Evolutionary conservation across 768 basidiomycete species (phyloP), one percentile per base, ranked within the genome.

Genomic region (Hypholoma fasciculare): DNA sequence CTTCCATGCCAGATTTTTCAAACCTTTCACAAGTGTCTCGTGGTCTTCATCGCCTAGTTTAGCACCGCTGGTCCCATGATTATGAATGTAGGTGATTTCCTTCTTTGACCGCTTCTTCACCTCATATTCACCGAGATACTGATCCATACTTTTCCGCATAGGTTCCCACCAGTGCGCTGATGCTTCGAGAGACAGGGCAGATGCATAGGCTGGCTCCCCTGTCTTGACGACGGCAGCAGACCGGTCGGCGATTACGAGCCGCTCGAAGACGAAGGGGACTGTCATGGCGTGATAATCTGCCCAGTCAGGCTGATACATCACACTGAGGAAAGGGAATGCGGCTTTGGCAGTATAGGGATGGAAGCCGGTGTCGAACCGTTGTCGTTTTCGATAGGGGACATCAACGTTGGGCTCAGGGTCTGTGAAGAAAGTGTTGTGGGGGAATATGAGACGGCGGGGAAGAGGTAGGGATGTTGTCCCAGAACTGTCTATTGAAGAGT

Each of bases 261-360:
- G 86, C 62, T 90, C 88, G 53, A 92, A 73, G 16, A 94, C 64
- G 68, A 87, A 93, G 0, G 94, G 90, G 16, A 85, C 78, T 17
- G 79, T 76, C 65, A 92, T 82, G 57, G 81, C 77, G 38, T 81
- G 78, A 63, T 88, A 87, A 71, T 96, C 94, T 48, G 81, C 77
- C 84, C 92, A 94, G 65, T 95, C 93, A 57, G 87, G 82, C 16
- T 75, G 57, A 69, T 87, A 93, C 75, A 90, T 81, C 52, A 87
- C 71, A 1, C 79, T 83, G 61, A 89, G 78, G 14, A 78, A 81
- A 0, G 92, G 90, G 65, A 91, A 89, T n/a, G 88, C 86, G 0
- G 85, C 82, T 66, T 91, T 89, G 50, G 80, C 72, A n/a, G 88
- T 74, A 63, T 82, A 83, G 0, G 88, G 88, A 71, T 94, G 90